Base-by-base conservation (phyloP, 495 filamentous ascomycete species). In the Aspergillus wentii region DNA sequence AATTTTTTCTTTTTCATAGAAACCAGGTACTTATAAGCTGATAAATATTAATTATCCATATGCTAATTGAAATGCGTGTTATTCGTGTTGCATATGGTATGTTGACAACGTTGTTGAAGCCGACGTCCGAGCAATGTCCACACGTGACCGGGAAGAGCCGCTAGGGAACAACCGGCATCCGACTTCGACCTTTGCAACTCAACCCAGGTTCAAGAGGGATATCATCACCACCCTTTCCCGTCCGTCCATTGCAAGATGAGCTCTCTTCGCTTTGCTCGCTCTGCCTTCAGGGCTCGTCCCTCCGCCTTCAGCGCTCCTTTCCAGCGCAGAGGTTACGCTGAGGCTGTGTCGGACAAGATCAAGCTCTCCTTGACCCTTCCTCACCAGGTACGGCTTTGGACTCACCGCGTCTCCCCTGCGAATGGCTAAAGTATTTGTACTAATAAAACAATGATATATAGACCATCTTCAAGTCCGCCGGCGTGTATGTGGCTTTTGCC, bases 361-460 rank as follows among this genome's bases (percentile, higher is more conserved):
- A 88, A 92, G 79, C 79, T 99, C 68, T 92, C 87, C 72, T 78
- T 99, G 72, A 78, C 85, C 60, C 84, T 99, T 46, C 92, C 92
- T 72, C 94, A 97, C 71, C 88, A 96, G 88, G 92, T 98, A 84
- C 62, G 84, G 39, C 33, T 26, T 43, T 35, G 16, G 15, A 10
- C 18, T 42, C 25, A 41, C 29, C 30, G 17, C n/a, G 33, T 27
- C 37, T 6, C 38, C 40, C 18, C 17, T 16, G 43, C 21, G 23
- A 8, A 22, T 22, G 23, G 13, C 11, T 18, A 23, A 17, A 7
- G 13, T 16, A 11, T 14, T 20, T n/a, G 22, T 21, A 18, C 17
- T 26, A 22, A 57, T 64, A 60, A 43, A 62, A 45, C 32, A 43
- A 15, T 41, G 15, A 18, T 39, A 23, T 30, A 48, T 59, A 87